A percentile compares a stretch with the other conserved stretches of the same genome.
These are phyloP conservation scores for Biancaea sappan DNA, from an alignment of 306 rosid genomes.

Conservation along the genomic window DNA sequence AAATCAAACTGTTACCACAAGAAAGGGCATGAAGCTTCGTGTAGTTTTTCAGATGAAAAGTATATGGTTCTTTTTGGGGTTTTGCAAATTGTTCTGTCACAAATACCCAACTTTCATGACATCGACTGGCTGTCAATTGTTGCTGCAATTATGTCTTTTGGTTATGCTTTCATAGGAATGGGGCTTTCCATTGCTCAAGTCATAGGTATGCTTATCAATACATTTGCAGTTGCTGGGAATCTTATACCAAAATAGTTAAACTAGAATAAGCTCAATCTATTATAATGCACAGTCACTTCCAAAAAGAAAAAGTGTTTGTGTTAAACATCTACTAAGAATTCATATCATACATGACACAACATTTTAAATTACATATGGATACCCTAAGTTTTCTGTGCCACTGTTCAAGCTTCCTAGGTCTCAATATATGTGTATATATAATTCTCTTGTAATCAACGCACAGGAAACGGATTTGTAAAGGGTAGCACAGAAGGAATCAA, in stretches of 20 bases:
- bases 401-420: background rate
- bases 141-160: conserved; percentile 79
- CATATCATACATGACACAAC: background rate
- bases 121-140: conserved; percentile 72
- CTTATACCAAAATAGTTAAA: conserved; percentile 14
- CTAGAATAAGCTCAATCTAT: background rate
- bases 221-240: conserved; percentile 1
- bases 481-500: conserved; percentile 61
- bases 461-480: conserved; percentile 66
- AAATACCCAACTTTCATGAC: conserved; percentile 72
- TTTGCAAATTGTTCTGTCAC: conserved; percentile 68
- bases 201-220: conserved; percentile 37
- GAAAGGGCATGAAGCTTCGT: conserved; percentile 37
- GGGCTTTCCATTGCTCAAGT: conserved; percentile 47
- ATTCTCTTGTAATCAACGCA: conserved; percentile 28
- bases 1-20: conserved; percentile 44
- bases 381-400: background rate
- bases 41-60: conserved; percentile 39
- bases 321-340: too few species aligned
- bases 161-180: conserved; percentile 71
- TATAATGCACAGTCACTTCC: background rate
- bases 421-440: background rate
- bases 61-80: conserved; percentile 65
- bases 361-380: too few species aligned
- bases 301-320: background rate